A percentile compares a stretch with the other conserved stretches of the same genome.
phyloP scores from a whole-genome alignment of 331 rosid species.

The Malus hybrid region DNA sequence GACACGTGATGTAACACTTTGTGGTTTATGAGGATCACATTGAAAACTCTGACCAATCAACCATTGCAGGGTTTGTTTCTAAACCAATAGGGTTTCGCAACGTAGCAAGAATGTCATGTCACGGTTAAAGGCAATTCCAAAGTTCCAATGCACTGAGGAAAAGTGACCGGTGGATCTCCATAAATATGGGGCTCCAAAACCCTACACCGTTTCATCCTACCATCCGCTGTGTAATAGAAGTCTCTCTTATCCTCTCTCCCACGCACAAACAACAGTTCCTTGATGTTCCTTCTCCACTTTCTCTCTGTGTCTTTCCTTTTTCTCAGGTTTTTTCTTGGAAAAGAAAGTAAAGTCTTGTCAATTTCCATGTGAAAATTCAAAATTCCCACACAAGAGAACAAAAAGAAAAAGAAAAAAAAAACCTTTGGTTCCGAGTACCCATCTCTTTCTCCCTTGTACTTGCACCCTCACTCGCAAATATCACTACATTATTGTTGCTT shows the following conservation, averaged over 20 bases:
- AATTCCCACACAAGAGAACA: not conserved
- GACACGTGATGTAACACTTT: too few species aligned
- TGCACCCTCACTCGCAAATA: not conserved
- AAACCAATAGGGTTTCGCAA: conserved; percentile 11
- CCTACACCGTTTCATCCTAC: conserved; percentile 24
- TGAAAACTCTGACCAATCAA: not conserved
- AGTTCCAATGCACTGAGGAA: not conserved
- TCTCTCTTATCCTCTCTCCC: not conserved
- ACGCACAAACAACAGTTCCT: not conserved
- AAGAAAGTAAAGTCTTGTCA: conserved; percentile 30
- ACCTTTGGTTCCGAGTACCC: not conserved
- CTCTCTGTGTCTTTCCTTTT: not conserved
- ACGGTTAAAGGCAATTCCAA: not conserved
- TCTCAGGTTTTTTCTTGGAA: conserved; percentile 36
- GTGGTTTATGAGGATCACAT: too few species aligned
- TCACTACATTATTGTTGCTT: not conserved
- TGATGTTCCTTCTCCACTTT: not conserved
- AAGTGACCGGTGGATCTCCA: not conserved
- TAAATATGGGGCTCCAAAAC: conserved; percentile 24
- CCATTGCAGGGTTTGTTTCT: not conserved
- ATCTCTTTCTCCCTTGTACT: not conserved
- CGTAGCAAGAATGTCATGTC: conserved; percentile 27
- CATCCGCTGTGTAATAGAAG: conserved; percentile 1
- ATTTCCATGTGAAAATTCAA: conserved; percentile 7
- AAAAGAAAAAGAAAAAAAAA: not conserved